A percentile compares a stretch with the other conserved stretches of the same genome.
Evolutionary conservation across 768 basidiomycete genomes (phyloP).

Genomic region (Hemileccinum impolitum): DNA sequence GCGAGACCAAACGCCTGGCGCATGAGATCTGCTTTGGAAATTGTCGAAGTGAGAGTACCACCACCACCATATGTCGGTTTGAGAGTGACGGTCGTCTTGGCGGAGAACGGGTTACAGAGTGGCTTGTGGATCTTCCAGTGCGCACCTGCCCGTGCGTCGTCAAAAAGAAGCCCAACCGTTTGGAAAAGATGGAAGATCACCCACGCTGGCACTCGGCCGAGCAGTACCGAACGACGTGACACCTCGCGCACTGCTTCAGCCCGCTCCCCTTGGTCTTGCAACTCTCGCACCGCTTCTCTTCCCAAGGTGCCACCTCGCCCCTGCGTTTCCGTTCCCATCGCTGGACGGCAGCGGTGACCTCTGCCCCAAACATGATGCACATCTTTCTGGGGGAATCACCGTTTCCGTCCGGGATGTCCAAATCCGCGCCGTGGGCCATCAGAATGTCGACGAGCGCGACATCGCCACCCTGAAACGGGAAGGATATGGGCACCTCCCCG

Average conservation of each 20-base stretch:
- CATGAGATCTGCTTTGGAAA: slow-evolving; percentile 29
- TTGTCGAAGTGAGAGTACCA: slow-evolving; percentile 3
- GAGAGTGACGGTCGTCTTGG: slow-evolving; percentile 42
- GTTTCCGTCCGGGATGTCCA: slow-evolving; percentile 40
- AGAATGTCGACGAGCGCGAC: slow-evolving; percentile 39
- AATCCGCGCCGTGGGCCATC: slow-evolving; percentile 47
- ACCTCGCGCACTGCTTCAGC: slow-evolving; percentile 43
- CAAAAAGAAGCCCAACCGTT: neutral
- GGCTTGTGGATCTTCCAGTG: slow-evolving; percentile 51
- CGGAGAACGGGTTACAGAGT: slow-evolving; percentile 44
- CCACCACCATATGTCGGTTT: slow-evolving; percentile 39
- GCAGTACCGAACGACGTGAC: slow-evolving; percentile 49
- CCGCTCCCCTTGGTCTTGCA: slow-evolving; percentile 31
- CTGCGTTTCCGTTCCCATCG: slow-evolving; percentile 47
- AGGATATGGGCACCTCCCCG: slow-evolving; percentile 42
- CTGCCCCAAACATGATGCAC: slow-evolving; percentile 38
- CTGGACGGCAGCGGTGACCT: slow-evolving; percentile 41
- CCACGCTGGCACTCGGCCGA: slow-evolving; percentile 53
- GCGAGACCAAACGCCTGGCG: slow-evolving; percentile 31
- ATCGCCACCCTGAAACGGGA: slow-evolving; percentile 34
- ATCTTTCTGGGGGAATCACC: slow-evolving; percentile 32
- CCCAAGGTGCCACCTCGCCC: slow-evolving; percentile 40
- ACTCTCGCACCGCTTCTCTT: slow-evolving; percentile 43
- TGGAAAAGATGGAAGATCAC: slow-evolving; percentile 13
- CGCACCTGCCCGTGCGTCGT: slow-evolving; percentile 29